Percentiles rank a stretch among this genome's conserved stretches.
Evolutionary conservation across 805 yeast genomes (phyloP).

Genomic region (Hanseniaspora nectarophila): DNA sequence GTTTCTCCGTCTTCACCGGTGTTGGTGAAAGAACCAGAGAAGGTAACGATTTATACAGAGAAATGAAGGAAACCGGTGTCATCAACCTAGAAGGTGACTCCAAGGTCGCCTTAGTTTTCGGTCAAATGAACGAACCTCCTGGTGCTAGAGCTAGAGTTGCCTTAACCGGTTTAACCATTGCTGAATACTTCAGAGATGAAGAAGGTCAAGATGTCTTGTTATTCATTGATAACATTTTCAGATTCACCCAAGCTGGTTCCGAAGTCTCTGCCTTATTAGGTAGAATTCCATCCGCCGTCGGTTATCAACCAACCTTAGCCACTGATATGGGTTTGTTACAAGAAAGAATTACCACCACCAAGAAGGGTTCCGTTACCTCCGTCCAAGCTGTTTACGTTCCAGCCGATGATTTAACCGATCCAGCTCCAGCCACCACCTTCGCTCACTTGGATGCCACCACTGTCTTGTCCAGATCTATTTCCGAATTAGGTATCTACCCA

Average conservation of each 20-base stretch:
- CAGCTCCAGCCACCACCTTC: slow-evolving; percentile 99
- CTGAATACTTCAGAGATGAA: slow-evolving; percentile 99
- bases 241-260: slow-evolving; percentile 99
- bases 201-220: slow-evolving; percentile 99
- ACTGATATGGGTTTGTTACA: slow-evolving; percentile 99
- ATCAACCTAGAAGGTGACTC: slow-evolving; percentile 99
- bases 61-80: slow-evolving; percentile 99
- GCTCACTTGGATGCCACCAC: slow-evolving; percentile 99
- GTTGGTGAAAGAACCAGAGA: slow-evolving; percentile 99
- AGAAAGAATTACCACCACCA: slow-evolving; percentile 99
- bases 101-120: slow-evolving; percentile 97
- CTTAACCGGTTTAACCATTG: slow-evolving; percentile 97
- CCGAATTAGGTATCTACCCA: slow-evolving; percentile 99
- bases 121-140: slow-evolving; percentile 99
- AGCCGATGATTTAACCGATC: slow-evolving; percentile 99
- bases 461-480: slow-evolving; percentile 98
- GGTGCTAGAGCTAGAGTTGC: slow-evolving; percentile 99
- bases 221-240: slow-evolving; percentile 99
- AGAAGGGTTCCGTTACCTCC: slow-evolving; percentile 99
- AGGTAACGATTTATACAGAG: slow-evolving; percentile 99
- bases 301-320: slow-evolving; percentile 99
- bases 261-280: slow-evolving; percentile 99
- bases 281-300: slow-evolving; percentile 99
- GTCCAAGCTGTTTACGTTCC: slow-evolving; percentile 99
- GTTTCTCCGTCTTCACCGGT: slow-evolving; percentile 99